A percentile compares a stretch with the other conserved stretches of the same genome.
Conservation (phyloP, 1,284 basidiomycete species). For the Leccinum ambiguum region DNA sequence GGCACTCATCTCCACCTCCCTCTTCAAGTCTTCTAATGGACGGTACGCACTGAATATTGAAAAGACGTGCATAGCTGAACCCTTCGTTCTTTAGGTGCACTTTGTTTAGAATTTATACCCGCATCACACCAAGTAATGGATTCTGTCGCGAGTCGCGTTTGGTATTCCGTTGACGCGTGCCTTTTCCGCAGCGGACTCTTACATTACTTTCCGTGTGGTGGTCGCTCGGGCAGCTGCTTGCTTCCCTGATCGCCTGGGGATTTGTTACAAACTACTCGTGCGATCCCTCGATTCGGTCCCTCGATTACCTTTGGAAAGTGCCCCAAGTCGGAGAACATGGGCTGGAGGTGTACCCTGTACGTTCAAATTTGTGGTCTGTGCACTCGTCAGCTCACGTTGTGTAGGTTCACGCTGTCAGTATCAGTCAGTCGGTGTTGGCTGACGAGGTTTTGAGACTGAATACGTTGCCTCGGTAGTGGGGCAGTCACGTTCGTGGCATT, state of each 20-base stretch:
- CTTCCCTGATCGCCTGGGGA: conserved; percentile 49
- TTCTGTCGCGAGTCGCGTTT: background rate
- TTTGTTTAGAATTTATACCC: conserved; percentile 58
- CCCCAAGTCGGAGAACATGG: conserved; percentile 48
- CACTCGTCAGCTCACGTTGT: conserved; percentile 6
- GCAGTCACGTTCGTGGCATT: conserved; percentile 47
- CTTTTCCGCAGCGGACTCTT: conserved; percentile 49
- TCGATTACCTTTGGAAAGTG: conserved; percentile 36
- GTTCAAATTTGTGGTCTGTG: conserved; percentile 5
- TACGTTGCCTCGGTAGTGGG: conserved; percentile 33
- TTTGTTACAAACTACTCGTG: conserved; percentile 54
- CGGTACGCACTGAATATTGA: conserved; percentile 33
- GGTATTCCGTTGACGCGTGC: conserved; percentile 8
- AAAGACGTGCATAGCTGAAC: background rate
- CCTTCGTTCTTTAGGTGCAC: conserved; percentile 37
- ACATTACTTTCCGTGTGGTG: conserved; percentile 68
- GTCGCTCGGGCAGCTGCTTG: conserved; percentile 59
- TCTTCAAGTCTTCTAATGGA: conserved; percentile 49
- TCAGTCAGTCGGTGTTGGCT: conserved; percentile 4
- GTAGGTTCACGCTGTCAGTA: conserved; percentile 41
- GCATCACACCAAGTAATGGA: conserved; percentile 44
- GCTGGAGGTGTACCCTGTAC: conserved; percentile 64
- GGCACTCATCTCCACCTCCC: conserved; percentile 1
- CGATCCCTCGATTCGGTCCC: conserved; percentile 17
- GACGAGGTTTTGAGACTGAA: conserved; percentile 6